Evolutionary conservation across 140 eudicot species (phyloP).

Genomic region (Senecio squalidus): DNA sequence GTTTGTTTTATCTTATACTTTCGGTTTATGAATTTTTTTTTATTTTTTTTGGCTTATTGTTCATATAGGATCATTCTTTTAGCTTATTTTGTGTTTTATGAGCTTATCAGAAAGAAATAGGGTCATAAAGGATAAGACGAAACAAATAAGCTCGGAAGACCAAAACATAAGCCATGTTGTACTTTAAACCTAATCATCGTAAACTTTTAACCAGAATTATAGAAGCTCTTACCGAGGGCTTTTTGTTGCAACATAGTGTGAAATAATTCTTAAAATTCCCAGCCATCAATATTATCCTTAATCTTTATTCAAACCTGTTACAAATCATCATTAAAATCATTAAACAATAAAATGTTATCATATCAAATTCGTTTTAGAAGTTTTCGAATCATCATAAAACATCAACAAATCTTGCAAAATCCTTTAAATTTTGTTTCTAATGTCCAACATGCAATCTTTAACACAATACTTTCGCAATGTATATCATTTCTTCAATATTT

Average conservation of each 20-base stretch:
- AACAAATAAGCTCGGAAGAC: too few species aligned
- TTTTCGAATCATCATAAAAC: neutral
- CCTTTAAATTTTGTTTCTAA: neutral
- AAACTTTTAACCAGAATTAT: too few species aligned
- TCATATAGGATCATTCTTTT: too few species aligned
- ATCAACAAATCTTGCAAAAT: neutral
- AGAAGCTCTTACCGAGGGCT: slow-evolving; percentile 33
- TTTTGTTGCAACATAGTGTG: slow-evolving; percentile 39
- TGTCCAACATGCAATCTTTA: neutral
- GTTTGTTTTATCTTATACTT: too few species aligned
- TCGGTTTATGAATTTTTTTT: too few species aligned
- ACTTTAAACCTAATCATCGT: too few species aligned
- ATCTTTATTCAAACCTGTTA: slow-evolving; percentile 13
- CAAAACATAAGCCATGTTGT: too few species aligned
- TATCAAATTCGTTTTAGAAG: neutral
- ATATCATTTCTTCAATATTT: neutral
- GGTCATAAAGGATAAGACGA: too few species aligned
- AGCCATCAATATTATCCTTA: slow-evolving; percentile 25
- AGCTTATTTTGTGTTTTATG: too few species aligned
- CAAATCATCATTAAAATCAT: neutral
- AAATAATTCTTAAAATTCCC: slow-evolving; percentile 41
- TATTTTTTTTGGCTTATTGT: too few species aligned
- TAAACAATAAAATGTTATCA: neutral
- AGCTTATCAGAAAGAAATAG: too few species aligned
- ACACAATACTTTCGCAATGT: neutral